Conservation (phyloP, 2,329 filamentous ascomycete genomes). For the Trichoderma endophyticum region DNA sequence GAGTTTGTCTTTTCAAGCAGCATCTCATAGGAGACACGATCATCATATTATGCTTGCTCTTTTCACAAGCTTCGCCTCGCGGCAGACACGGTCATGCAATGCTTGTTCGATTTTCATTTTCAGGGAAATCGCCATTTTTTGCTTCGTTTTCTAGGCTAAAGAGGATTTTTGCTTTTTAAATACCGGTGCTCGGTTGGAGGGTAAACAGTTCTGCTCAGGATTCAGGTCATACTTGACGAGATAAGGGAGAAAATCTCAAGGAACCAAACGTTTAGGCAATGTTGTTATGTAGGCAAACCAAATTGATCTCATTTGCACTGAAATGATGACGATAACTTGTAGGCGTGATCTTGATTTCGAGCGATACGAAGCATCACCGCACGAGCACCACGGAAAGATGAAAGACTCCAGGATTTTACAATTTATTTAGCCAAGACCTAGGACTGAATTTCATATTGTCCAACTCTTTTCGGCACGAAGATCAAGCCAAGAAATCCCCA, state of each 20-base stretch:
- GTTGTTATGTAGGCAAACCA: neutral
- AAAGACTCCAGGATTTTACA: neutral
- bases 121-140: neutral
- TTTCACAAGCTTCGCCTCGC: neutral
- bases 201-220: neutral
- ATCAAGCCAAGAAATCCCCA: no score
- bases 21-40: neutral
- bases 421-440: neutral
- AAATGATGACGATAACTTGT: neutral
- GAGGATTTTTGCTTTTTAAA: conserved; percentile 8
- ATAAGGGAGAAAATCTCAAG: neutral
- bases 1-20: neutral
- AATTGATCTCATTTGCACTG: neutral
- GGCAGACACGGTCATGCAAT: neutral
- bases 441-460: neutral
- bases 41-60: neutral
- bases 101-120: neutral
- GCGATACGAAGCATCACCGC: neutral
- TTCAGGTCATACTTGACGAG: neutral
- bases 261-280: neutral
- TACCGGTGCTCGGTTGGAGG: neutral
- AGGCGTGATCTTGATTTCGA: no score
- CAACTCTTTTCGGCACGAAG: neutral
- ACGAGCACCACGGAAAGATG: neutral
- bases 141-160: conserved; percentile 9